Base-by-base conservation (phyloP, 306 rosid genomes). In the Cucumis cinereus region DNA sequence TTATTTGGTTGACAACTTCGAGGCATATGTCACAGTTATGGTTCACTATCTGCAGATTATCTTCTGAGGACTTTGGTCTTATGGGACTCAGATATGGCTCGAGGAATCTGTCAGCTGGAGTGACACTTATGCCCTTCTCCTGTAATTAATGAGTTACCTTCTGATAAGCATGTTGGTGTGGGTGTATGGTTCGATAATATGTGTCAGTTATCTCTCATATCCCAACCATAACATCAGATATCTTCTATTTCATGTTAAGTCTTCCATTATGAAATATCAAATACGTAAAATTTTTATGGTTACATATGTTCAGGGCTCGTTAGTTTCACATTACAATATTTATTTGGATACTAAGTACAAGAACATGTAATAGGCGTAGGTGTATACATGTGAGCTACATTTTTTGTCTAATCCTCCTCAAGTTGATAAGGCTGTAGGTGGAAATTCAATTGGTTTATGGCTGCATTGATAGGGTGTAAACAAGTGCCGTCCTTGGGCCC, bases 41-140 rank as follows among this genome's bases (percentile, higher is more conserved):
- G 79, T 73, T 86, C 41, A 50, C 75, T 26, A 59, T 82, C 78
- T 81, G 74, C 84, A 94, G 99, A 80, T 83, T 84, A 83, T 81
- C 87, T 62, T 81, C 90, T 63, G 82, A 89, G 79, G 99, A 94
- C 80, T 83, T 79, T 76, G 92, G 97, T 63, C 79, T 84, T 75
- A 78, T 92, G 87, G 97, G 99, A 73, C 83, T 94, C 86, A 88
- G 97, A 94, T 94, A 91, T 71, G 96, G 97, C 82, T 85, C 99
- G 0, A 83, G 81, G 80, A 92, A 88, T 85, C 82, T 90, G 71
- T 92, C 98, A 23, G 58, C 79, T 83, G 96, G 99, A 72, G 88
- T 86, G 68, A 89, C 93, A 67, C 67, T 86, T 79, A 41, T 56
- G 89, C 99, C 98, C 62, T 87, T 92, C 66, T 81, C 86, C 74